Conservation (phyloP, 2,329 filamentous ascomycete genomes). For the Penicillium sp. region DNA sequence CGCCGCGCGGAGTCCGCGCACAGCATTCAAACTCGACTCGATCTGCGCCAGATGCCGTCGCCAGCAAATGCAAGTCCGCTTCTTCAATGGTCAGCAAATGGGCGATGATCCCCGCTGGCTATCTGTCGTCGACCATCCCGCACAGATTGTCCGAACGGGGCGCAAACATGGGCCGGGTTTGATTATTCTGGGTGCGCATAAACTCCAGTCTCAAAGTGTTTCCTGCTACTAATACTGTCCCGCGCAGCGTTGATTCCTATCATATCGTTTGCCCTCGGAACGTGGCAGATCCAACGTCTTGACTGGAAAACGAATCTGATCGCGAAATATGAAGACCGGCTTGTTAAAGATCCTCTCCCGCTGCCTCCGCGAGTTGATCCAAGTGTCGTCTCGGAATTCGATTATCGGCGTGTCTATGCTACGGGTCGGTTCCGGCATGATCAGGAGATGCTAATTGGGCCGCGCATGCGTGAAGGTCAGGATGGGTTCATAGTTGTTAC, state of each 20-base stretch:
- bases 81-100: constrained; percentile 47
- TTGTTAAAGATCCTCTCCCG: constrained; percentile 83
- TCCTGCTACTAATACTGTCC: not conserved
- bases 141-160: constrained; percentile 76
- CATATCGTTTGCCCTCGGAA: constrained; percentile 86
- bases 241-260: constrained; percentile 76
- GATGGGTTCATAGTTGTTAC: constrained; percentile 93
- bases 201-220: not conserved
- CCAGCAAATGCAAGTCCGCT: constrained; percentile 46
- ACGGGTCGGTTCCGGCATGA: constrained; percentile 80
- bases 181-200: constrained; percentile 69
- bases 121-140: constrained; percentile 85
- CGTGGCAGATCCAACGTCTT: constrained; percentile 93
- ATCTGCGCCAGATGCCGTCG: constrained; percentile 43
- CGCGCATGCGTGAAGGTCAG: constrained; percentile 84
- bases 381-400: constrained; percentile 81
- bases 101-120: constrained; percentile 79
- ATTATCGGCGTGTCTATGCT: constrained; percentile 83
- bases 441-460: constrained; percentile 94
- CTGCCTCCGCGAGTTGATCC: constrained; percentile 84
- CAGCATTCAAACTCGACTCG: constrained; percentile 33
- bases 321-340: constrained; percentile 87
- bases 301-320: constrained; percentile 94
- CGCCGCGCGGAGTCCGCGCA: constrained; percentile 24
- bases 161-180: constrained; percentile 79